Evolutionary conservation across 78 protist genomes (phyloP).

Genomic region (Protostelium mycophagum): DNA sequence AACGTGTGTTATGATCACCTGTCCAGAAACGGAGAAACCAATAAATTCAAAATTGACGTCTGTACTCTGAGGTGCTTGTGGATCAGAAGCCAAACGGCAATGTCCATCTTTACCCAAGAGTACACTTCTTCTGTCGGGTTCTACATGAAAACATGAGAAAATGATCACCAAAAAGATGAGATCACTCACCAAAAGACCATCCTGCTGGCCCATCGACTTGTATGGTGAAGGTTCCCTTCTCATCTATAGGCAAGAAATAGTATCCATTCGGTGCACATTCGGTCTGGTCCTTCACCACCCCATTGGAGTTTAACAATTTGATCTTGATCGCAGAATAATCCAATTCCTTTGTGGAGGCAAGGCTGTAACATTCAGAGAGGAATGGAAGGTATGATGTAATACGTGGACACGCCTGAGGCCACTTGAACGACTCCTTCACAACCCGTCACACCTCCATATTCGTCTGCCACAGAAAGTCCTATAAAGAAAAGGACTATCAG

Average conservation of each 20-base stretch:
- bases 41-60: neutral
- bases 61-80: too few relatives aligned
- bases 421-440: too few relatives aligned
- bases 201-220: neutral
- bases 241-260: neutral
- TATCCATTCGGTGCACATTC: conserved; percentile 8
- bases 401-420: too few relatives aligned
- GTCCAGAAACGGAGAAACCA: neutral
- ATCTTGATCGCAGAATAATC: neutral
- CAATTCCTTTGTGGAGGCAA: neutral
- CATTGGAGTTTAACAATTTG: neutral
- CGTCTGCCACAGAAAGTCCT: too few relatives aligned
- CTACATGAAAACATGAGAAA: too few relatives aligned
- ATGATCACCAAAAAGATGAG: neutral
- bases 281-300: neutral
- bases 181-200: neutral
- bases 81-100: neutral
- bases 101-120: neutral
- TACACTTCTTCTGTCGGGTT: neutral
- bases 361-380: neutral
- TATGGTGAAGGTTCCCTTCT: neutral
- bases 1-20: too few relatives aligned
- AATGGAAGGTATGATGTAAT: too few relatives aligned
- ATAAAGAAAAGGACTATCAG: too few relatives aligned
- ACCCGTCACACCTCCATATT: too few relatives aligned